Conservation (phyloP, 768 basidiomycete genomes). For the Phlegmacium glaucopus region DNA sequence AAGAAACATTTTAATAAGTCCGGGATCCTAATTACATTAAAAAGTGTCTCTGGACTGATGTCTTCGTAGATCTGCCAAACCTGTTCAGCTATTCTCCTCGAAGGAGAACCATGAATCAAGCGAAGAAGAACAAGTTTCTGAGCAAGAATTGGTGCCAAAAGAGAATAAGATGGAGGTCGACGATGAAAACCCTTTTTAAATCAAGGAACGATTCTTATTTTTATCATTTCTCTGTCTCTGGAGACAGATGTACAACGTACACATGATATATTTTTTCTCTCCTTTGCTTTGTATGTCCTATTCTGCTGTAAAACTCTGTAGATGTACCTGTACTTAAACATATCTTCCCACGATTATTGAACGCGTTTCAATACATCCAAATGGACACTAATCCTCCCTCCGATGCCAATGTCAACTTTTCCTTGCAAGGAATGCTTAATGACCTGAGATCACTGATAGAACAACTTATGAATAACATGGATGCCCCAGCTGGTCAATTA, state of each 20-base stretch:
- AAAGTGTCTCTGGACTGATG: constrained; percentile 5
- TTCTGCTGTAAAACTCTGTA: constrained; percentile 22
- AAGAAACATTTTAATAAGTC: constrained; percentile 94
- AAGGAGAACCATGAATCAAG: constrained; percentile 39
- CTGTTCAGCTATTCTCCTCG: constrained; percentile 57
- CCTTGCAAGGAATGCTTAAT: neutral
- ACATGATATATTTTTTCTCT: constrained; percentile 4
- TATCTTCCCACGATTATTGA: constrained; percentile 21
- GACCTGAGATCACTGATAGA: neutral
- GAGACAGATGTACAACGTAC: neutral
- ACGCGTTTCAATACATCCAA: neutral
- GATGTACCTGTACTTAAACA: constrained; percentile 12
- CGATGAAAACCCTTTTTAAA: constrained; percentile 74
- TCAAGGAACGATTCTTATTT: neutral
- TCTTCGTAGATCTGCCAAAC: constrained; percentile 53
- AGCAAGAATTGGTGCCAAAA: constrained; percentile 9
- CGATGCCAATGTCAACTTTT: neutral
- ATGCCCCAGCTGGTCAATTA: constrained; percentile 6
- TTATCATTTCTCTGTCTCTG: constrained; percentile 15
- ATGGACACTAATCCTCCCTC: no score
- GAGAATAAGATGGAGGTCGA: constrained; percentile 42
- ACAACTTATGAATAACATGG: neutral
- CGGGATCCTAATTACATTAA: constrained; percentile 22
- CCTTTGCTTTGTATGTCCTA: constrained; percentile 15
- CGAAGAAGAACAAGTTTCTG: constrained; percentile 32